A percentile compares a stretch with the other conserved stretches of the same genome.
Conservation (phyloP, 1,284 basidiomycete species). For the Apiotrichum mycotoxinovorans region DNA sequence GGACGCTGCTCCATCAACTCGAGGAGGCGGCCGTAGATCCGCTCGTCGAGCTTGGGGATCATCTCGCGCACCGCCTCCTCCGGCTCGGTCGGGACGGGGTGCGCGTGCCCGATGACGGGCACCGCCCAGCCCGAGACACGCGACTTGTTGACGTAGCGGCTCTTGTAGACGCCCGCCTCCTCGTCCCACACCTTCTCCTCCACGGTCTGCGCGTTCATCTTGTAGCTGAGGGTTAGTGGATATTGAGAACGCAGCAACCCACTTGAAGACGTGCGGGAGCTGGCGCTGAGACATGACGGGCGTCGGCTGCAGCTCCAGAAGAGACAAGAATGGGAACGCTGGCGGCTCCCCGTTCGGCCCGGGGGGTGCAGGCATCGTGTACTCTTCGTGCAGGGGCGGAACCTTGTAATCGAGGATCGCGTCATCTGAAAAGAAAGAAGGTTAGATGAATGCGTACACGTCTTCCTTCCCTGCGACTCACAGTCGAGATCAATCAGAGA, state of each 20-base stretch:
- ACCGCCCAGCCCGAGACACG: conserved; percentile 25
- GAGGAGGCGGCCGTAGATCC: conserved; percentile 40
- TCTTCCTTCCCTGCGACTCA: conserved; percentile 39
- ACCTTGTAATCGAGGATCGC: conserved; percentile 65
- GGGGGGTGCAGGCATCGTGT: conserved; percentile 33
- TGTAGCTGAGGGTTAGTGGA: conserved; percentile 24
- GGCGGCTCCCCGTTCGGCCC: conserved; percentile 18
- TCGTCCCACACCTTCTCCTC: conserved; percentile 35
- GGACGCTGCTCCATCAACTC: conserved; percentile 62
- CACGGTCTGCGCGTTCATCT: conserved; percentile 20
- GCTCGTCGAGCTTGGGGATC: conserved; percentile 57
- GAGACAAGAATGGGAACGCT: conserved; percentile 24
- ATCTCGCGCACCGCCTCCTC: conserved; percentile 51
- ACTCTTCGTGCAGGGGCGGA: conserved; percentile 64
- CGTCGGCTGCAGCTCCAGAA: conserved; percentile 39
- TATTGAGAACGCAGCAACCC: background rate
- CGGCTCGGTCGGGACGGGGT: conserved; percentile 61
- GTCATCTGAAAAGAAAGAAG: conserved; percentile 57
- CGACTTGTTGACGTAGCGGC: conserved; percentile 34
- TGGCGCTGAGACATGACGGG: conserved; percentile 34
- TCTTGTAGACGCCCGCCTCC: conserved; percentile 27
- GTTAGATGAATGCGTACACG: background rate
- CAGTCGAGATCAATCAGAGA: conserved; percentile 78
- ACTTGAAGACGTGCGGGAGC: conserved; percentile 33
- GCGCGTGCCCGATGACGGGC: conserved; percentile 26